Evolutionary conservation across 257 asterid species (phyloP), one percentile per base, ranked within the genome.

Genomic region (Nicotiana benthamiana): DNA sequence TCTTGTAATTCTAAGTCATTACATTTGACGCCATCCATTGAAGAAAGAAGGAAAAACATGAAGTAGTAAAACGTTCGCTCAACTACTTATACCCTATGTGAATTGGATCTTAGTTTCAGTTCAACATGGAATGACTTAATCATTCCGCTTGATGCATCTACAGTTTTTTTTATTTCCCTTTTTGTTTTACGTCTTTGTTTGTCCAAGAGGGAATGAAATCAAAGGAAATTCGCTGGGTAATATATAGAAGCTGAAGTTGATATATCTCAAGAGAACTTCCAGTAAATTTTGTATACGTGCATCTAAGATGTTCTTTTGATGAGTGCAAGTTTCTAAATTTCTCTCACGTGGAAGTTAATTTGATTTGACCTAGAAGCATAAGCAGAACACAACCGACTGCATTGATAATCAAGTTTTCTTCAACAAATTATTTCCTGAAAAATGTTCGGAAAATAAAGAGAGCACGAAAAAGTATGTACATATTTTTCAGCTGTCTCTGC

Each of bases 11-110:
- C 56, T 6, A 6, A 67, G 59, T 36, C 80, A 59, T 13, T 67
- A 22, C 67, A 67, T 26, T 75, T 62, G 70, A 57, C 40, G 52
- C 43, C 40, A 66, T 78, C 70, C 54, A n/a, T 79, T 57, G 76
- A 81, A 22, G 43, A 54, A 36, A 64, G 15, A 77, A 40, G 57
- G 74, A 75, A 60, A 54, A 56, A 22, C 68, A 27, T 20, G 53
- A 57, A 20, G 61, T 70, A 28, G 64, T 79, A 79, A 81, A 30
- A 54, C n/a, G 46, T 51, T 84, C 36, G 48, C 43, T 64, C 40
- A 48, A 48, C 20, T 74, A 72, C 61, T 24, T 74, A 8, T 48
- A 46, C 24, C 61, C 27, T 74, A 46, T 22, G 40, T 48, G 40
- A 72, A 48, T n/a, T 24, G 78, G 40, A 72, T 60, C 60, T 24